phyloP scores from a whole-genome alignment of 257 asterid genomes.

The Petunia axillaris region DNA sequence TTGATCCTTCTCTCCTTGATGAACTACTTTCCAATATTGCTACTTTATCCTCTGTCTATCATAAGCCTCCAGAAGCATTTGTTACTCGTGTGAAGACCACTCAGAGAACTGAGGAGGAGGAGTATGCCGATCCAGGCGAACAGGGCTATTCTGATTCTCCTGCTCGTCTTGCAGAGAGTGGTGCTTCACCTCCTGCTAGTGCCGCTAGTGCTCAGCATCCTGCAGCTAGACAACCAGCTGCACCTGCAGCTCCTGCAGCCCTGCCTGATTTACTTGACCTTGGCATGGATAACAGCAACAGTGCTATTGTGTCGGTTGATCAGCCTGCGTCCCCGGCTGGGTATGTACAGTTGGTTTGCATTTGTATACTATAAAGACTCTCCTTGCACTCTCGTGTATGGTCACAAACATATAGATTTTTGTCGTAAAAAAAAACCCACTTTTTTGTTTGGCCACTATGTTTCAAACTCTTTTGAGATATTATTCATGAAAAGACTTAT shows the following conservation, averaged over 20 bases:
- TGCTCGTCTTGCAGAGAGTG: constrained; percentile 53
- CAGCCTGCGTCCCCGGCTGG: constrained; percentile 60
- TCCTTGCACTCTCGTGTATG: neutral
- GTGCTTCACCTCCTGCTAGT: constrained; percentile 67
- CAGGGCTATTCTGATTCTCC: constrained; percentile 79
- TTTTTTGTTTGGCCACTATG: neutral
- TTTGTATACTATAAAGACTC: neutral
- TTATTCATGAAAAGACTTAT: neutral
- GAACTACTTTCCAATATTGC: constrained; percentile 98
- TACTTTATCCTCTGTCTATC: constrained; percentile 95
- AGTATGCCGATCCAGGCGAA: constrained; percentile 84
- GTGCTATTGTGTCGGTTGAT: constrained; percentile 72
- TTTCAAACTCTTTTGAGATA: constrained; percentile 29
- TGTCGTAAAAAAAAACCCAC: neutral
- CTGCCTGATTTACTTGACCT: constrained; percentile 95
- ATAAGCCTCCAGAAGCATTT: constrained; percentile 95
- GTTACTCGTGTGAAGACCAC: constrained; percentile 89
- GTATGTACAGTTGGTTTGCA: constrained; percentile 44
- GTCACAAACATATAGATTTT: constrained; percentile 9
- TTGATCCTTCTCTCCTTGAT: constrained; percentile 90
- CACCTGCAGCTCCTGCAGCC: constrained; percentile 62
- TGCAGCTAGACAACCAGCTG: constrained; percentile 55
- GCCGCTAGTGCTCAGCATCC: constrained; percentile 55
- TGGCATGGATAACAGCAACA: constrained; percentile 74
- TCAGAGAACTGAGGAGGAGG: constrained; percentile 93